Conservation (phyloP, 306 rosid species). For the Rosa chinensis region DNA sequence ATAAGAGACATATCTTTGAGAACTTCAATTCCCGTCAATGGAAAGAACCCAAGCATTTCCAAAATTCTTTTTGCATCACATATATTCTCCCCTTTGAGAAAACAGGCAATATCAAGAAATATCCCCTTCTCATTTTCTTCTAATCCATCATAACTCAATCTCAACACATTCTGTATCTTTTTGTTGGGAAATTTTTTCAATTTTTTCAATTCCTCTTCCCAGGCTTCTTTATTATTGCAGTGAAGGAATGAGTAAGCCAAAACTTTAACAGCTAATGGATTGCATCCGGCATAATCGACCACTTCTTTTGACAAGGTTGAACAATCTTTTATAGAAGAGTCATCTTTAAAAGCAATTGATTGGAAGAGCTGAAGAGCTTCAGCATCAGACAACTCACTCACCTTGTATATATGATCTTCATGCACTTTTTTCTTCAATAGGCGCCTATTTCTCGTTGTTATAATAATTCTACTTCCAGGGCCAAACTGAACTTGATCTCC, state of each 20-base stretch:
- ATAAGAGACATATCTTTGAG: constrained; percentile 42
- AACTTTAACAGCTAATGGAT: constrained; percentile 13
- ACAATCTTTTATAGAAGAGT: not conserved
- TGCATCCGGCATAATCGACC: not conserved
- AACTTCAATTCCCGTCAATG: constrained; percentile 29
- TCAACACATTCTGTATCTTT: constrained; percentile 1
- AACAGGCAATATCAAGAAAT: constrained; percentile 33
- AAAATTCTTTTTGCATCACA: constrained; percentile 19
- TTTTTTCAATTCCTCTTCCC: constrained; percentile 9
- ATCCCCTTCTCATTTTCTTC: constrained; percentile 24
- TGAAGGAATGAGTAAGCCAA: constrained; percentile 9
- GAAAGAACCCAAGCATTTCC: constrained; percentile 17
- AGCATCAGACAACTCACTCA: not conserved
- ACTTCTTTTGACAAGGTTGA: not conserved
- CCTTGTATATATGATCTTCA: not conserved
- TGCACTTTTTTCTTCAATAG: not conserved
- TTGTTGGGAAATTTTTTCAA: constrained; percentile 1
- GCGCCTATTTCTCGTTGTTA: not conserved
- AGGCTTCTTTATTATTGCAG: not conserved
- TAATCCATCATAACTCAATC: constrained; percentile 16
- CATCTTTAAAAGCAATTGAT: constrained; percentile 5
- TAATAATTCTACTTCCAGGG: not conserved
- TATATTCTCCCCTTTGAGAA: constrained; percentile 37
- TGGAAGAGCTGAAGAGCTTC: constrained; percentile 13
- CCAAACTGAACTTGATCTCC: not conserved